These are phyloP conservation scores for Pelargonium exstipulatum DNA, from an alignment of 441 rosid species.

Conservation along the genomic window DNA sequence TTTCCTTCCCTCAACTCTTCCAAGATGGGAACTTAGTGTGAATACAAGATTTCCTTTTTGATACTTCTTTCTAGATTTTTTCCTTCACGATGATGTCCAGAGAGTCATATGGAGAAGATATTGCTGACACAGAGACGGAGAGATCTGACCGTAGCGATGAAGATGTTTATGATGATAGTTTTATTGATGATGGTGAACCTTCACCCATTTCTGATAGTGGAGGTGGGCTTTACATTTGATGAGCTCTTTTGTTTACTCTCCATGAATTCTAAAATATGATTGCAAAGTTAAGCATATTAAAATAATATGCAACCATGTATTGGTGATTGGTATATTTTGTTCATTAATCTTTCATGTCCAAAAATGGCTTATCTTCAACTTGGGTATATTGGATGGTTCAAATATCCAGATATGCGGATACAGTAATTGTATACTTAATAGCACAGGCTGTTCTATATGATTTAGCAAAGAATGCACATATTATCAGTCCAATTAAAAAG, in stretches of 20 bases:
- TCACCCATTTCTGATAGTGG: slow-evolving; percentile 31
- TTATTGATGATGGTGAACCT: slow-evolving; percentile 56
- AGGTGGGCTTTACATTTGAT: slow-evolving; percentile 29
- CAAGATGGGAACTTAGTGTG: neutral
- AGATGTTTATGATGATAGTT: slow-evolving; percentile 62
- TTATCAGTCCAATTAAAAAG: neutral
- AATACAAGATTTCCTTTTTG: neutral
- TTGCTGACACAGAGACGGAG: slow-evolving; percentile 58
- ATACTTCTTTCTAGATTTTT: slow-evolving; percentile 15
- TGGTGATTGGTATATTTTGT: neutral
- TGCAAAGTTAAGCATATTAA: slow-evolving; percentile 11
- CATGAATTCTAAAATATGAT: neutral
- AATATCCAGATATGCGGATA: neutral
- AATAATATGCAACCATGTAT: neutral
- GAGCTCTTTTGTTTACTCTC: neutral
- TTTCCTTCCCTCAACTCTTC: neutral
- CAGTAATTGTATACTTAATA: too few species aligned
- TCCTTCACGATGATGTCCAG: slow-evolving; percentile 35
- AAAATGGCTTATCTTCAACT: neutral
- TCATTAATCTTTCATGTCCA: neutral
- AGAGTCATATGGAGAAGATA: slow-evolving; percentile 78
- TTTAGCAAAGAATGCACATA: neutral
- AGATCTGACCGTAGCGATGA: slow-evolving; percentile 38
- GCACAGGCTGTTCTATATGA: neutral
- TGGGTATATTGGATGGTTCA: neutral